Evolutionary conservation across 2,329 filamentous ascomycete species (phyloP).

Genomic region (Pseudogymnoascus sp.): DNA sequence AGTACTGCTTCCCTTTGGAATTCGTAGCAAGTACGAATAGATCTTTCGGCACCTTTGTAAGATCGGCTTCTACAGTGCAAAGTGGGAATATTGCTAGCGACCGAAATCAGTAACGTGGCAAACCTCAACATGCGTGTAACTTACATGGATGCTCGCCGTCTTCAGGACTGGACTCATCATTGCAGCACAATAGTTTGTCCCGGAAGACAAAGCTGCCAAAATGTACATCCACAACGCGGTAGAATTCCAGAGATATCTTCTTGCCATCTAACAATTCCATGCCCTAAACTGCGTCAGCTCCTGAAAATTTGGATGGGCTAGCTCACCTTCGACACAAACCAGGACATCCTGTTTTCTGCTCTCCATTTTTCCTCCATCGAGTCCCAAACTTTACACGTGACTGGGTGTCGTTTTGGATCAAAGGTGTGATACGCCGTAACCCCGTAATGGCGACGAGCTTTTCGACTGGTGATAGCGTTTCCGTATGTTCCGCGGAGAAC

Average conservation of each 20-base stretch:
- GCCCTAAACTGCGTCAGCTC: background rate
- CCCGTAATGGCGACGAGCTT: background rate
- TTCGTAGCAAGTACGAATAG: background rate
- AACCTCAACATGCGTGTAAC: background rate
- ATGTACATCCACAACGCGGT: background rate
- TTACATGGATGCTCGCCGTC: background rate
- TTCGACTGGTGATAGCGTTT: background rate
- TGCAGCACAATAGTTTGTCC: slow-evolving; percentile 7
- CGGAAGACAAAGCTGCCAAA: slow-evolving; percentile 14
- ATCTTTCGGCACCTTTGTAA: background rate
- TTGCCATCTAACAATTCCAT: background rate
- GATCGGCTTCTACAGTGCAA: background rate
- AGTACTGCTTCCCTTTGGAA: background rate
- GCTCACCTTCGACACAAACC: background rate
- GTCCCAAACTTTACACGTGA: background rate
- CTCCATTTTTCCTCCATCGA: background rate
- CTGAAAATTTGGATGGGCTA: background rate
- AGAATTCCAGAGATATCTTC: background rate
- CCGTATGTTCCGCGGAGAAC: background rate
- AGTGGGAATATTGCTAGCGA: background rate
- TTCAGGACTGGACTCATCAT: background rate
- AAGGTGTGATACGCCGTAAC: background rate
- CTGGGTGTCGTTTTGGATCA: background rate
- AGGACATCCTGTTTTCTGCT: background rate
- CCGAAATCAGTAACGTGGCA: background rate